Evolutionary conservation across 73 alveolate species (phyloP), one percentile per base, ranked within the genome.

Genomic region (Symbiodinium pilosum): DNA sequence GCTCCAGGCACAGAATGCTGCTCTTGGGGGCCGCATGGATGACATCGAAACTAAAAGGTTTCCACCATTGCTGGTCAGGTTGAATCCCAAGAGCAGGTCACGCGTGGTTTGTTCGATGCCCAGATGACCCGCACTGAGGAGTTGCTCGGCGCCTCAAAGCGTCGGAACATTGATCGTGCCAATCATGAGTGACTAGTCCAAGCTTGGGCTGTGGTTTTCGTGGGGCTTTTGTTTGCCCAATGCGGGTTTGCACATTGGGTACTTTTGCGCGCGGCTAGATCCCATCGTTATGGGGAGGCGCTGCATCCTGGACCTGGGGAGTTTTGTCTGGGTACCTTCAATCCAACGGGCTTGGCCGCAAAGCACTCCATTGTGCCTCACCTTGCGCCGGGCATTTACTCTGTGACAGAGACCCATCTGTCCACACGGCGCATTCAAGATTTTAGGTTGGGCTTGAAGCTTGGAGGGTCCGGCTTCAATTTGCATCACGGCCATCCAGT

Each of bases 261-360:
- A 2, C 51, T 30, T 32, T 9, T 21, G 0, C 18, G 30, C 2
- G 39, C 2, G 30, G 44, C 4, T 20, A 20, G 69, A 4, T 20
- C 26, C 21, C 1, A n/a, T 20, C 44, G 93, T 1, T 34, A n/a
- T 16, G 93, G 93, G 32, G 93, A 86, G 20, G 93, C 93, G 8
- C 26, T 2, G 5, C 34, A 47, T 8, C 93, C 93, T 0, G 93
- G 93, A 0, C 93, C 93, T 20, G 36, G 38, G 39, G 24, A 4
- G 41, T 85, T 16, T 36, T 2, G 26, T n/a, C 0, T 85, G 26
- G 93, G 93, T 14, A 52, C 56, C 24, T 42, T 34, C 28, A 86
- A 86, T 12, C 93, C 93, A 30, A 21, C 56, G 2, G 93, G 93
- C 26, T 51, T 86, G 69, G 69, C n/a, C n/a, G 4, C 93, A 44